Base-by-base conservation (phyloP, 2,329 filamentous ascomycete species). In the Verticillium zaregamsianum region DNA sequence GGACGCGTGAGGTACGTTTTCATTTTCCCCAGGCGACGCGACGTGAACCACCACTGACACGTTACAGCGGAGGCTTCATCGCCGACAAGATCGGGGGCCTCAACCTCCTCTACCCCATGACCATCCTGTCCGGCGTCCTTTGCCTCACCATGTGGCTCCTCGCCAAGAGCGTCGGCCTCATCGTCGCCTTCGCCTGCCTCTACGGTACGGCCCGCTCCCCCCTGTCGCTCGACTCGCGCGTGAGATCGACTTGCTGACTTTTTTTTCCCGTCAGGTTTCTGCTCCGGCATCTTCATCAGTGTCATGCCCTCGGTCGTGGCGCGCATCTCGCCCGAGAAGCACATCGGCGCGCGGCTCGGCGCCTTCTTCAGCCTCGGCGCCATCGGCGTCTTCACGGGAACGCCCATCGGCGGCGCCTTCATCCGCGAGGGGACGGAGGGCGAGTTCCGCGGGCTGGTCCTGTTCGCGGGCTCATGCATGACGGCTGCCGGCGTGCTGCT, bases 1-100 rank as follows among this genome's bases (percentile, higher is more conserved):
- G 80, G 80, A 8, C 78, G 80, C 31, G 66, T 82, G 37, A 64
- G 79, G 15, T 64, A 32, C 32, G 62, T 57, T 7, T 20, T n/a
- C 35, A n/a, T n/a, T 28, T 6, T 28, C 28, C 6, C 6, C 12
- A 6, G 7, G n/a, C 6, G 15, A 11, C 11, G 5, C 35, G 20
- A 11, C 56, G 20, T 12, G 8, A 28, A 25, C 9, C 2, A 12
- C 6, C 12, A 11, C 7, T 40, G 25, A 55, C 57, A 23, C 14
- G n/a, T 6, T 17, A 3, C 20, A 59, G 57, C 23, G 62, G 62
- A 45, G 62, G 62, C 40, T 25, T 59, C 25, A 55, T 39, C n/a
- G 62, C 62, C 14, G 62, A 63, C 57, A 54, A 60, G 39, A 59
- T 63, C 28, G 62, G 62, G n/a, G 52, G 57, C 14, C 60, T 63